Evolutionary conservation across 1,139 yeast genomes (phyloP), one percentile per base, ranked within the genome.

Genomic region (Waltiozyma sp.): DNA sequence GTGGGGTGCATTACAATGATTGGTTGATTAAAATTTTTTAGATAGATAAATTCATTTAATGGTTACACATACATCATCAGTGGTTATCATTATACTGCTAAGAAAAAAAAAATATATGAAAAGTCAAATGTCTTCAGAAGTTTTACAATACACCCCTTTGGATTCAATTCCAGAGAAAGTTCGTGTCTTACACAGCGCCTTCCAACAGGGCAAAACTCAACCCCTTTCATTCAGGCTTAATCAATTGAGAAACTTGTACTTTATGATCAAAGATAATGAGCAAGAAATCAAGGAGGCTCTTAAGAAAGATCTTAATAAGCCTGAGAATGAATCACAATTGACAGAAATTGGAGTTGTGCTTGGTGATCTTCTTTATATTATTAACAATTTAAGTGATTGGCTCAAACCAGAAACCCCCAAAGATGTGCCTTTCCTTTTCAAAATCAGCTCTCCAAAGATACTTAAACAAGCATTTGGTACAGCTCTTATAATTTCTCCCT

Each of bases 401-500:
- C 64, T 72, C 35, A 73, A 73, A 54, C 82, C 81, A 1, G 71
- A 71, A 45, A 52, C 59, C 10, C 81, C 82, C 1, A 71, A 70
- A 42, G 52, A 31, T 11, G 42, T 44, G 9, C 45, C 48, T 4
- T 70, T 76, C 7, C 56, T 65, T 46, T 76, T 66, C 53, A 57
- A 66, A 41, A 64, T 75, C 24, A 64, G 74, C 40, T 68, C 69
- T 1, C 71, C 77, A 5, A 65, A 66, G 41, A 64, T 84, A 40
- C 83, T 81, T 53, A 72, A 72, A 49, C 76, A 77, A 41, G 91
- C 97, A 2, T 62, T 78, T 49, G 96, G 97, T 2, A 74, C 77
- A 4, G 84, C 84, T 2, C 70, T 88, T 50, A 68, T 89, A 44
- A 77, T 88, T 43, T 66, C 88, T 1, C 96, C 97, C 0, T 89